phyloP scores from a whole-genome alignment of 2,329 filamentous ascomycete species.

The Hymenoscyphus repandus region DNA sequence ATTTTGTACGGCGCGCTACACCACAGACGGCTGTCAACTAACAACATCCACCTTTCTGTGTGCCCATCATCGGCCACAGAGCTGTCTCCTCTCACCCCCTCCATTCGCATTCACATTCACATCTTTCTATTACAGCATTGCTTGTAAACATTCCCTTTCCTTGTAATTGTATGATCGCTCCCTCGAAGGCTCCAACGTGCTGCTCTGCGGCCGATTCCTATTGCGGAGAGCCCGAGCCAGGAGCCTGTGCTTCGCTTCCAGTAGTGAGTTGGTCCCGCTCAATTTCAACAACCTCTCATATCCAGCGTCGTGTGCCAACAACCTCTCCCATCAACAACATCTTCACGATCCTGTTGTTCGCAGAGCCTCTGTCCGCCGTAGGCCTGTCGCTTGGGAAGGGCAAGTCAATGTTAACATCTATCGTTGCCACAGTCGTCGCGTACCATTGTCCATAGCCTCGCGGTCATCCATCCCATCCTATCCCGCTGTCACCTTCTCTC shows the following conservation, averaged over 20 bases:
- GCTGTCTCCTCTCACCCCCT: not conserved
- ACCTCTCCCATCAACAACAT: not conserved
- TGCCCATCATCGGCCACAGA: not conserved
- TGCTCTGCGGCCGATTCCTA: not conserved
- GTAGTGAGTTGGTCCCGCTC: slow-evolving; percentile 3
- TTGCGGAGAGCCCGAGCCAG: not conserved
- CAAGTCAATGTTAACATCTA: slow-evolving; percentile 8
- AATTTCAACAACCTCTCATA: slow-evolving; percentile 10
- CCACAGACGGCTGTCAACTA: too few relatives aligned
- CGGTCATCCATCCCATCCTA: not conserved
- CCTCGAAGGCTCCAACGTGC: not conserved
- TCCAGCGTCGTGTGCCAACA: not conserved
- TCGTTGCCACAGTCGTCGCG: slow-evolving; percentile 22
- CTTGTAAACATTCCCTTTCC: not conserved
- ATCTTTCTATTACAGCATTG: not conserved
- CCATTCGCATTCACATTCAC: not conserved
- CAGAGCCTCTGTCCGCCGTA: not conserved
- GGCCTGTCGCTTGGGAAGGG: not conserved
- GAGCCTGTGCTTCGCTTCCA: slow-evolving; percentile 5
- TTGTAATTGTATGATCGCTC: not conserved
- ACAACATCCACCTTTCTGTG: not conserved
- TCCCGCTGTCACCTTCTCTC: slow-evolving; percentile 2
- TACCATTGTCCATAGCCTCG: slow-evolving; percentile 11
- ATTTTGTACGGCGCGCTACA: too few relatives aligned
- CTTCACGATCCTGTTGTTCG: not conserved